Evolutionary conservation across 2,329 filamentous ascomycete genomes (phyloP).

Genomic region (Neodidymelliopsis sp.): DNA sequence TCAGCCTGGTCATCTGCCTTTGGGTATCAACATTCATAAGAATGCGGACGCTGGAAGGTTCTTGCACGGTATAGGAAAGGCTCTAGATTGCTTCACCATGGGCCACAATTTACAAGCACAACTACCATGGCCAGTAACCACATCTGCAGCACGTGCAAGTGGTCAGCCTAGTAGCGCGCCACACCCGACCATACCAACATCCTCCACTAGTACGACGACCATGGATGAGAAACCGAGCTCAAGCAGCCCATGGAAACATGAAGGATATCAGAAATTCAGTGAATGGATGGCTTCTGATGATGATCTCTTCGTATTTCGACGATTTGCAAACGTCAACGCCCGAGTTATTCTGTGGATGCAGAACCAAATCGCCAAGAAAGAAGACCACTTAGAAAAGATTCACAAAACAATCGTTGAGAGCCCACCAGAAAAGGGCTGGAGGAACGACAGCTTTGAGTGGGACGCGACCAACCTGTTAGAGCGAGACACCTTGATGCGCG

Average conservation of each 20-base stretch:
- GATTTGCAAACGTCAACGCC: constrained; percentile 37
- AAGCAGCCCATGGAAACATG: constrained; percentile 29
- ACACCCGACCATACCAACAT: neutral
- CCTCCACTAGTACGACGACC: neutral
- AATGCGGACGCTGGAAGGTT: no score
- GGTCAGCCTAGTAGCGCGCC: neutral
- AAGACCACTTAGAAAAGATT: constrained; percentile 19
- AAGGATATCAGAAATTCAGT: constrained; percentile 37
- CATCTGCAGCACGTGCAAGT: no score
- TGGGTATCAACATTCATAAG: no score
- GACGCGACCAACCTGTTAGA: constrained; percentile 17
- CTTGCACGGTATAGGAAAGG: no score
- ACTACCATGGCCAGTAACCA: no score
- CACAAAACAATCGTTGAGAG: constrained; percentile 12
- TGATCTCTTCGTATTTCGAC: constrained; percentile 40
- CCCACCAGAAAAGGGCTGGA: neutral
- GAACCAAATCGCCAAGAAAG: constrained; percentile 24
- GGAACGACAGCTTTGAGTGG: constrained; percentile 26
- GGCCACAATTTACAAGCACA: no score
- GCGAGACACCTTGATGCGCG: constrained; percentile 22
- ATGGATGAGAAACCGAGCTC: neutral
- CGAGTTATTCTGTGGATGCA: constrained; percentile 35
- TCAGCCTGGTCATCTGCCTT: no score
- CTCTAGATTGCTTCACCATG: no score
- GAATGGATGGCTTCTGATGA: constrained; percentile 41